phyloP scores from a whole-genome alignment of 108 stramenopile species.

The Ochromonas danica region DNA sequence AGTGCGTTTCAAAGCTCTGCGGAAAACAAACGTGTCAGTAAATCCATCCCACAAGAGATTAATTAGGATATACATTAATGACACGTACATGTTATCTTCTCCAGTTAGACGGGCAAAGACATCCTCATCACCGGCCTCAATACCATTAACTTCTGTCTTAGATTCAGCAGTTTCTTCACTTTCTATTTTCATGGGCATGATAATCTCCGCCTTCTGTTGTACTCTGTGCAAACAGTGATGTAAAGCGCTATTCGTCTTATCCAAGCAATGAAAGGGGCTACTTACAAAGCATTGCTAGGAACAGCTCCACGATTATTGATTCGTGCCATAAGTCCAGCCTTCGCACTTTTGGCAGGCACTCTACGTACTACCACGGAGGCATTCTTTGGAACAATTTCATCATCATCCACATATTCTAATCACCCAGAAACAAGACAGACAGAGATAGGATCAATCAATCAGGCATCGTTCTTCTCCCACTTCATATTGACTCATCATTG shows the following conservation, averaged over 20 bases:
- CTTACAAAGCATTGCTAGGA: too few species aligned
- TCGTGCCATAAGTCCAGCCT: neutral
- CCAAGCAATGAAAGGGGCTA: too few species aligned
- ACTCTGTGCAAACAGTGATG: neutral
- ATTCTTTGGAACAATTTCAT: conserved; percentile 46
- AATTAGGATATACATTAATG: neutral
- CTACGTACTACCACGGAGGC: conserved; percentile 46
- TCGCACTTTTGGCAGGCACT: conserved; percentile 40
- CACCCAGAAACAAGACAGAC: too few species aligned
- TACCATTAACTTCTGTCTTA: neutral
- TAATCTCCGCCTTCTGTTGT: neutral
- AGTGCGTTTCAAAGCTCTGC: neutral
- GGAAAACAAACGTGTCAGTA: neutral
- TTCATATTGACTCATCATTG: too few species aligned
- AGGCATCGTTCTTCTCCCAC: too few species aligned
- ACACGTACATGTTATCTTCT: neutral
- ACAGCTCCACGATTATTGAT: neutral
- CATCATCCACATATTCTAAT: conserved; percentile 48
- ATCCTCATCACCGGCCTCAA: neutral
- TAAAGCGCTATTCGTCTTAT: too few species aligned
- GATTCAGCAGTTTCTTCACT: neutral
- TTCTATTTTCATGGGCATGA: neutral
- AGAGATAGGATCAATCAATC: too few species aligned
- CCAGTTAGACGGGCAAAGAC: neutral
- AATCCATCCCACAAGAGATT: neutral